phyloP scores from a whole-genome alignment of 2,329 filamentous ascomycete species.

The Exserohilum rostratum region DNA sequence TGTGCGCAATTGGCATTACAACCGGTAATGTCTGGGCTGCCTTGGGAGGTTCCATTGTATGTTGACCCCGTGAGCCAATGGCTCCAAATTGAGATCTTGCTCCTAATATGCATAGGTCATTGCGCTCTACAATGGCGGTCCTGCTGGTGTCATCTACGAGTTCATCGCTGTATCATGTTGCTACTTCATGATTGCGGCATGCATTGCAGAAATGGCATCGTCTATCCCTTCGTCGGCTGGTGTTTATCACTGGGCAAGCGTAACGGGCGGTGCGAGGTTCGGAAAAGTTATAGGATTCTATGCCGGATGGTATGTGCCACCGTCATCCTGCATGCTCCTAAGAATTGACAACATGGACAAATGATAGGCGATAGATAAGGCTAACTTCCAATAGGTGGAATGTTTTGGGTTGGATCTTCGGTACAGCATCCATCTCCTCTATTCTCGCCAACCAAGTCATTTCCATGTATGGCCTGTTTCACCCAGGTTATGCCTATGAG shows the following conservation, averaged over 20 bases:
- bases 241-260: conserved; percentile 61
- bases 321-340: neutral
- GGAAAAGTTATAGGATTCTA: conserved; percentile 57
- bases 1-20: conserved; percentile 55
- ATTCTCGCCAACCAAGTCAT: conserved; percentile 56
- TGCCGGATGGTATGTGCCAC: conserved; percentile 51
- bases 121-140: conserved; percentile 55
- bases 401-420: conserved; percentile 58
- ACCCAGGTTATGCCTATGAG: conserved; percentile 53
- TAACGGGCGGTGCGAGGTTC: conserved; percentile 55
- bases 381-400: conserved; percentile 52
- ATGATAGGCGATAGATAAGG: neutral
- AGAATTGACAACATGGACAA: neutral
- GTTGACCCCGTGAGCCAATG: conserved; percentile 20
- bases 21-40: conserved; percentile 54
- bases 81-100: neutral
- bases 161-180: conserved; percentile 58
- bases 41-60: conserved; percentile 56
- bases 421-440: conserved; percentile 49
- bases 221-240: conserved; percentile 51
- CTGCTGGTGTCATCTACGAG: conserved; percentile 55
- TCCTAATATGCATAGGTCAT: conserved; percentile 35
- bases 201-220: conserved; percentile 58
- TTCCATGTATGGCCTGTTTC: conserved; percentile 57
- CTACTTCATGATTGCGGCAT: conserved; percentile 59